These are phyloP conservation scores for Oidiodendron maius DNA, from an alignment of 495 filamentous ascomycete genomes.

Conservation along the genomic window DNA sequence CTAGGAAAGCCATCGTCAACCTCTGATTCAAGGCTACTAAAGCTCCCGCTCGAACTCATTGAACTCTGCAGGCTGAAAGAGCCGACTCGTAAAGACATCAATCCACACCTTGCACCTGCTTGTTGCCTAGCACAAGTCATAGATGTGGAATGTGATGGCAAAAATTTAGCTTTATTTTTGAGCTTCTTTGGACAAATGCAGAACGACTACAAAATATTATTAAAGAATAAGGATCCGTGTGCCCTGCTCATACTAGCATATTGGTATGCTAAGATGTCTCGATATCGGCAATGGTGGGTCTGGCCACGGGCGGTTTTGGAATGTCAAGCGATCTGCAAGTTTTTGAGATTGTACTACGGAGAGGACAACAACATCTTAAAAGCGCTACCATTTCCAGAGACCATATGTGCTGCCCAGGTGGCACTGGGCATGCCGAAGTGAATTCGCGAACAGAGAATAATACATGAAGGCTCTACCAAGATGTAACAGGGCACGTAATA, in stretches of 20 bases:
- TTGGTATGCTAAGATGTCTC: constrained; percentile 36
- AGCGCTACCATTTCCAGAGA: too few species aligned
- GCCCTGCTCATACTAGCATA: constrained; percentile 34
- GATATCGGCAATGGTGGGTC: constrained; percentile 33
- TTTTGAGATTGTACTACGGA: constrained; percentile 20
- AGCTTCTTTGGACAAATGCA: constrained; percentile 31
- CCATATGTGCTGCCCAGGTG: too few species aligned
- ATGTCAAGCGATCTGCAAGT: constrained; percentile 29
- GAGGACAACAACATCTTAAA: too few species aligned
- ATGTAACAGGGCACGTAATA: too few species aligned
- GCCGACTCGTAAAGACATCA: background rate
- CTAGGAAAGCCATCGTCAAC: constrained; percentile 20
- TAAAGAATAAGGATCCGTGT: constrained; percentile 29
- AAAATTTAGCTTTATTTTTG: constrained; percentile 28
- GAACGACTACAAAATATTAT: constrained; percentile 22
- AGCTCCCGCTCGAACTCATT: background rate
- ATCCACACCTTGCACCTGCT: constrained; percentile 2
- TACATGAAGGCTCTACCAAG: too few species aligned
- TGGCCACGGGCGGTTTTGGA: constrained; percentile 30
- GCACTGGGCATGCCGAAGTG: too few species aligned
- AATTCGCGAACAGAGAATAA: too few species aligned
- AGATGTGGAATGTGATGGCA: constrained; percentile 19
- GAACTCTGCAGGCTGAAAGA: background rate
- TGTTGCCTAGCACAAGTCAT: constrained; percentile 18
- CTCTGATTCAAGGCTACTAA: background rate